Base-by-base conservation (phyloP, 345 rosid genomes). In the Gossypioides kirkii region DNA sequence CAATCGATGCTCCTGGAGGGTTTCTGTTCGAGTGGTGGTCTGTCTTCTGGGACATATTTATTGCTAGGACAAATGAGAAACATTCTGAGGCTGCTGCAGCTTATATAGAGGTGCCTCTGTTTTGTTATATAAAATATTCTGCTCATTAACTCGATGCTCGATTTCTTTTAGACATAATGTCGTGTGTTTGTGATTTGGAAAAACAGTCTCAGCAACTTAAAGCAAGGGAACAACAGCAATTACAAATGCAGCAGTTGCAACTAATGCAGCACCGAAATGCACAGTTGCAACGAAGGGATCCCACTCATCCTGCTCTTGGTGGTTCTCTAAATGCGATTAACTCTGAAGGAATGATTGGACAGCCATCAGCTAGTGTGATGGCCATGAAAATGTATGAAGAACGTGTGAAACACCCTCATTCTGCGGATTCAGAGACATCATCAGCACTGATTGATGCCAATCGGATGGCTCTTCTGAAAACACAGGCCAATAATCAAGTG, bases 11-110 rank as follows among this genome's bases (percentile, higher is more conserved):
- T 17, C 90, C 95, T 5, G 92, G 88, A 69, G 95, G 95, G 64
- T 90, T 90, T 85, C 88, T 90, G 25, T 90, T 88, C 43, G 90
- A 86, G 68, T 90, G 94, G 94, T 90, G 94, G 94, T 89, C 89
- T 61, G 91, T 87, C 56, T 89, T 87, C 71, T 90, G 92, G 95
- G 92, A 90, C 82, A 88, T 90, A 69, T 90, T 90, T 75, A 88
- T 90, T 76, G 86, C 95, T 43, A 81, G 92, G 82, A 90, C 92
- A 52, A 88, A 90, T 76, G 90, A 80, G 68, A 90, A 86, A 79
- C 90, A 90, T 80, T 90, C 89, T 0, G 89, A 88, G 69, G 77
- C 81, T 71, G 92, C 92, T 43, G 89, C 87, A 22, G 84, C 95
- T 70, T 90, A 90, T 73, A 86, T 86, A 72, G 89, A 90, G 95